A percentile compares a stretch with the other conserved stretches of the same genome.
These are phyloP conservation scores for Rosa hybrid DNA, from an alignment of 331 rosid genomes.

Conservation along the genomic window DNA sequence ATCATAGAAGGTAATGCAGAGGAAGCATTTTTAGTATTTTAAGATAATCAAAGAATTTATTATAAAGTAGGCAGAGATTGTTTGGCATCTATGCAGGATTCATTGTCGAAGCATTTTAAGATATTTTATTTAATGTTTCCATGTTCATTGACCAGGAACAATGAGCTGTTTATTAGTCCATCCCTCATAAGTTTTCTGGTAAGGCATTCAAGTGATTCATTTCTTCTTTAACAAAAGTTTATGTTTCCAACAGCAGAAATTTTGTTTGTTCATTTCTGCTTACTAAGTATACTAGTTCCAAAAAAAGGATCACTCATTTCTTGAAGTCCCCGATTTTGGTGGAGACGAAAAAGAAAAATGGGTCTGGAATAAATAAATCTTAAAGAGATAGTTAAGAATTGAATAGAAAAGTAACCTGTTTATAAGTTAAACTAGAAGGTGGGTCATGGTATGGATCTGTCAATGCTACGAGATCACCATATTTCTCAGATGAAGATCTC, in stretches of 20 bases:
- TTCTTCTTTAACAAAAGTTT: neutral
- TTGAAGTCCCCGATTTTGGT: neutral
- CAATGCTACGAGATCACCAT: slow-evolving; percentile 73
- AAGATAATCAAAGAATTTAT: no score
- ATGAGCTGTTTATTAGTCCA: neutral
- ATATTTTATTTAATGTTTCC: neutral
- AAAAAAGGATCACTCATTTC: neutral
- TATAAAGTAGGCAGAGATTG: no score
- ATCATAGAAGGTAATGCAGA: no score
- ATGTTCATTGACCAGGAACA: neutral
- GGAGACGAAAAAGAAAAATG: neutral
- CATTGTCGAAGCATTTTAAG: neutral
- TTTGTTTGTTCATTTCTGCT: neutral
- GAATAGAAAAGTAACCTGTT: slow-evolving; percentile 49
- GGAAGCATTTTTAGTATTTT: no score
- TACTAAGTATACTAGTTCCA: neutral
- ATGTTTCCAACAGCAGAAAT: neutral
- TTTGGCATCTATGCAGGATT: neutral
- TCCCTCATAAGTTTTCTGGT: neutral
- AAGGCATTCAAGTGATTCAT: neutral
- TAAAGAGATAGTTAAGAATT: neutral
- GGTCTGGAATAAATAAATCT: neutral
- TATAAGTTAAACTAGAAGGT: slow-evolving; percentile 78
- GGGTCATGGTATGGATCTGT: slow-evolving; percentile 86
- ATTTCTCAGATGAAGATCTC: slow-evolving; percentile 82